Evolutionary conservation across 768 basidiomycete genomes (phyloP).

Genomic region (Lepiota venenata): DNA sequence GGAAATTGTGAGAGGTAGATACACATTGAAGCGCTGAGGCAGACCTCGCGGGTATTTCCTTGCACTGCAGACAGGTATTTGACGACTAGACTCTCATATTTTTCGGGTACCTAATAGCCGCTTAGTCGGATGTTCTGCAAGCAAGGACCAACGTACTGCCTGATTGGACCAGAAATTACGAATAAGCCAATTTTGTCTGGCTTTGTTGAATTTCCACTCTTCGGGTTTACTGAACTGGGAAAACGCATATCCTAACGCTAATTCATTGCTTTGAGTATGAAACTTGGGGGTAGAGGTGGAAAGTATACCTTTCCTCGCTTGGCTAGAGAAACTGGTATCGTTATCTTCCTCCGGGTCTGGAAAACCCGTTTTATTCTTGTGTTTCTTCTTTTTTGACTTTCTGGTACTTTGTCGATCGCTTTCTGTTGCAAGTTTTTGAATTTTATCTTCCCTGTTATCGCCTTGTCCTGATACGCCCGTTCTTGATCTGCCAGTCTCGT

Average conservation of each 20-base stretch:
- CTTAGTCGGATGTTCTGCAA: neutral
- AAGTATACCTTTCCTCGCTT: slow-evolving; percentile 38
- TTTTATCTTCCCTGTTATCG: neutral
- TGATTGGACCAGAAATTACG: slow-evolving; percentile 58
- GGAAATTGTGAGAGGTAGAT: neutral
- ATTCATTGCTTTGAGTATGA: neutral
- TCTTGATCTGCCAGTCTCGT: neutral
- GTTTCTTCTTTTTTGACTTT: slow-evolving; percentile 28
- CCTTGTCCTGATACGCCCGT: neutral
- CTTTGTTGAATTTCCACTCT: slow-evolving; percentile 74
- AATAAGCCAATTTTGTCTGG: slow-evolving; percentile 71
- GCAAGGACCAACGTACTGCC: slow-evolving; percentile 29
- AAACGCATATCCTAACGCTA: slow-evolving; percentile 53
- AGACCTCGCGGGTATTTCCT: slow-evolving; percentile 44
- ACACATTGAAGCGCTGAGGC: slow-evolving; percentile 4
- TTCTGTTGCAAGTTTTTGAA: neutral
- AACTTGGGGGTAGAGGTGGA: neutral
- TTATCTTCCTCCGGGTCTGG: slow-evolving; percentile 39
- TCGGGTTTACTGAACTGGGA: slow-evolving; percentile 43
- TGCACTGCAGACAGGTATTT: slow-evolving; percentile 44
- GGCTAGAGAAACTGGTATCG: slow-evolving; percentile 19
- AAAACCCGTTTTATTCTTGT: slow-evolving; percentile 41
- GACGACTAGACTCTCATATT: slow-evolving; percentile 39
- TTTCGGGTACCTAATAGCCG: slow-evolving; percentile 46
- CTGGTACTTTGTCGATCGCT: neutral